Conservation (phyloP, 805 yeast genomes). For the Komagataella mondaviorum region DNA sequence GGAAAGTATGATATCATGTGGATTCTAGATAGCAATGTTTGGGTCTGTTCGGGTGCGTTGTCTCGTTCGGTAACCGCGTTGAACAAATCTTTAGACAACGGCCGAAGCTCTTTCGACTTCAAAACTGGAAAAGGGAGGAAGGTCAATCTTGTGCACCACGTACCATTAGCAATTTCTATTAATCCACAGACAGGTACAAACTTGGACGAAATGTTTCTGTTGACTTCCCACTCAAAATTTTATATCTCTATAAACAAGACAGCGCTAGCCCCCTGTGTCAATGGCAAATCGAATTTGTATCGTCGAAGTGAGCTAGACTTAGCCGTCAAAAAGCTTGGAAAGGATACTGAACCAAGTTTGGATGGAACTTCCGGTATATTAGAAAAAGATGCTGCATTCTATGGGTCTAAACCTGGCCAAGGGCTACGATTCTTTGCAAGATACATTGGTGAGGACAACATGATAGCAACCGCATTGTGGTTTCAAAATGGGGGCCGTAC, state of each 20-base stretch:
- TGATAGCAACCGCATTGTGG: slow-evolving; percentile 85
- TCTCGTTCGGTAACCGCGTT: slow-evolving; percentile 46
- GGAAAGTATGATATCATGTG: slow-evolving; percentile 69
- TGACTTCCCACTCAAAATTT: slow-evolving; percentile 77
- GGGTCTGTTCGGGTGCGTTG: slow-evolving; percentile 56
- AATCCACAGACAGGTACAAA: slow-evolving; percentile 40
- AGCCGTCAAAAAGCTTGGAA: slow-evolving; percentile 32
- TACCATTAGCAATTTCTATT: slow-evolving; percentile 46
- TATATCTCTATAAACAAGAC: slow-evolving; percentile 66
- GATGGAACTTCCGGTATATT: slow-evolving; percentile 21
- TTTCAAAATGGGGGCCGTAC: slow-evolving; percentile 53
- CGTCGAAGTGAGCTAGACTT: slow-evolving; percentile 49
- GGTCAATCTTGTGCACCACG: slow-evolving; percentile 70
- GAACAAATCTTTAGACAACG: slow-evolving; percentile 37
- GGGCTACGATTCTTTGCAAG: slow-evolving; percentile 62
- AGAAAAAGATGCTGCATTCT: slow-evolving; percentile 17
- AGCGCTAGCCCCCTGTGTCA: slow-evolving; percentile 77
- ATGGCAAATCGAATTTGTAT: slow-evolving; percentile 79
- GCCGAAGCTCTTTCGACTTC: slow-evolving; percentile 15
- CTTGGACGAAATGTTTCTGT: slow-evolving; percentile 74
- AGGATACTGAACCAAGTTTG: slow-evolving; percentile 12
- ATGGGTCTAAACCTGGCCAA: slow-evolving; percentile 15
- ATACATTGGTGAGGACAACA: slow-evolving; percentile 85
- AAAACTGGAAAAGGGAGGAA: slow-evolving; percentile 13
- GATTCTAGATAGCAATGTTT: slow-evolving; percentile 80